phyloP scores from a whole-genome alignment of 208 protist genomes.

The Leishmania lainsoni region DNA sequence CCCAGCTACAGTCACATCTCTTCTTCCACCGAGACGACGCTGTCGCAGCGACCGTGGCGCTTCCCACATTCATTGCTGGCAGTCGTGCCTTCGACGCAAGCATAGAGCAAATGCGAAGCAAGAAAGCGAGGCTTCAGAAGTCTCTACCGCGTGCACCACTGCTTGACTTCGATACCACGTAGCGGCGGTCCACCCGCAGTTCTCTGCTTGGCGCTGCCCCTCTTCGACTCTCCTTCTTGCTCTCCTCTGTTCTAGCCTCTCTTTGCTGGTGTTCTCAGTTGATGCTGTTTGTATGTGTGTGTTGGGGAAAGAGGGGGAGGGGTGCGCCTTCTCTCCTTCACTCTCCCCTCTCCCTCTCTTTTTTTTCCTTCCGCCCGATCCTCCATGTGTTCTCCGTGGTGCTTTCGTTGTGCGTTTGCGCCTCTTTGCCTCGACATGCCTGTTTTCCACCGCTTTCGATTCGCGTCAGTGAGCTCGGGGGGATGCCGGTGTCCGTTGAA shows the following conservation, averaged over 20 bases:
- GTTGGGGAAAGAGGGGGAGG: too few species aligned
- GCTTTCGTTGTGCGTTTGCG: background rate
- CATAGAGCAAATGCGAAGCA: constrained; percentile 47
- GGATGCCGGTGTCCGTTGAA: too few species aligned
- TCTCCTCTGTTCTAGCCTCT: background rate
- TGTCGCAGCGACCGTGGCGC: constrained; percentile 39
- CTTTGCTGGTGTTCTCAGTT: background rate
- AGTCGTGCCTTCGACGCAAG: constrained; percentile 54
- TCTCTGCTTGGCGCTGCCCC: background rate
- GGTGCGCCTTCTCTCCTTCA: background rate
- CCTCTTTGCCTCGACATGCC: background rate
- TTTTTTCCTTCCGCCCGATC: background rate
- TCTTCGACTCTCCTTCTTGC: background rate
- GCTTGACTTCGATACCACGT: constrained; percentile 17
- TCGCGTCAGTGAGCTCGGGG: too few species aligned
- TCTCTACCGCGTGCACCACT: constrained; percentile 36
- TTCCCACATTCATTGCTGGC: constrained; percentile 50
- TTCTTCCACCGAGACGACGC: constrained; percentile 90
- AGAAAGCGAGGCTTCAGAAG: constrained; percentile 40
- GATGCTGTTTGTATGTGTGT: background rate
- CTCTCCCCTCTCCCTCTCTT: background rate
- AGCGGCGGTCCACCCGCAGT: background rate
- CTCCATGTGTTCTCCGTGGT: background rate
- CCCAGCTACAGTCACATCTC: constrained; percentile 94
- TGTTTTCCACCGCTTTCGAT: too few species aligned